Evolutionary conservation across 2,329 filamentous ascomycete genomes (phyloP), one percentile per base, ranked within the genome.

Genomic region (Calonectria crousiana): DNA sequence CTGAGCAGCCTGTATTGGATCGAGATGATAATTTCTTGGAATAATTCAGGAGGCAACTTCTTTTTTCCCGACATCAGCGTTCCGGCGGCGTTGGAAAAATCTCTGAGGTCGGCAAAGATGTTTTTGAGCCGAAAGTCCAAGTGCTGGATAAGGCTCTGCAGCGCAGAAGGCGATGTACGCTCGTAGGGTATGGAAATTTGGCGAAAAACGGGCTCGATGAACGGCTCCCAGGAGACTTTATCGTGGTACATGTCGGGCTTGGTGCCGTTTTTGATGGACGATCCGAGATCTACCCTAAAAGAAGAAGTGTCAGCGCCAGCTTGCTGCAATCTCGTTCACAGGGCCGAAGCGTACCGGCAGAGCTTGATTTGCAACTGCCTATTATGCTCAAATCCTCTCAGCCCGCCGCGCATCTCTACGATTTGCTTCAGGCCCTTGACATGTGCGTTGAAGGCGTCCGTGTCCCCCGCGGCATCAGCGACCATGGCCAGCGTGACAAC

Each of bases 1-100:
- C 74, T 72, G 2, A 84, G 64, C 1, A 83, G 71, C 0, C 83
- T 77, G 44, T 84, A 84, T 51, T 84, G 83, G 0, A 82, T 76
- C 0, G 82, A 83, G 0, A 83, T 66, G 74, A 83, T 78, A 0
- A 81, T 79, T 66, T 83, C 81, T 20, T 82, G 80, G 58, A 82
- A 82, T 2, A 80, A 53, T 16, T 78, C 75, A 0, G 82, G 78
- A 1, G 74, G 74, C 9, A 84, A 78, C 64, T 83, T 84, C 20
- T 68, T 69, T 0, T 47, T 71, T 4, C 67, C 72, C 1, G 76
- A 72, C 0, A 78, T 76, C 5, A 81, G 71, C 2, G 67, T 36
- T 32, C 83, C 83, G 3, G 81, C 78, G 6, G 81, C 38, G 6
- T 47, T 73, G 1, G 83, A 76, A 38, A 84, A 84, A 52, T 82